phyloP scores from a whole-genome alignment of 75 land plant species.

The Selaginella moellendorffii region DNA sequence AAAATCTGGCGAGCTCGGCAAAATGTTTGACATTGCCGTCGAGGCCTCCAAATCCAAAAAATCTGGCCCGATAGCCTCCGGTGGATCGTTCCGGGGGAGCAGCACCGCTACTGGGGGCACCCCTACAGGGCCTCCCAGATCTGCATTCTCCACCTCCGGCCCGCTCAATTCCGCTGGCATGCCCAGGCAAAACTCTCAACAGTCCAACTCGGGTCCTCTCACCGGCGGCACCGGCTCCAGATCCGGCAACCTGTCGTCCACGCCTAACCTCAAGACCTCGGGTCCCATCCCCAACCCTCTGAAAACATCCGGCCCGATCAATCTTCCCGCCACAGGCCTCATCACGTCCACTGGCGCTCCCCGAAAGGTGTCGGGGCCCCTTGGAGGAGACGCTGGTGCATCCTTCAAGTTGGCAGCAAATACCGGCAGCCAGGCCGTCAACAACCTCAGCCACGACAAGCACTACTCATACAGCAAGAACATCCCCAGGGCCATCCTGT shows the following conservation, averaged over 20 bases:
- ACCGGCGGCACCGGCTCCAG: constrained; percentile 1
- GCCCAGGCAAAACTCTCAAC: background rate
- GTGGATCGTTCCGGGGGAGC: constrained; percentile 24
- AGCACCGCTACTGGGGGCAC: constrained; percentile 27
- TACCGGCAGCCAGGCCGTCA: constrained; percentile 6
- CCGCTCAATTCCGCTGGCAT: background rate
- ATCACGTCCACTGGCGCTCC: background rate
- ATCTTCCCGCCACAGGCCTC: background rate
- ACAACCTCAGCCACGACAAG: constrained; percentile 2
- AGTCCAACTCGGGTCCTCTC: constrained; percentile 1
- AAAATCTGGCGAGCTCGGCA: constrained; percentile 61
- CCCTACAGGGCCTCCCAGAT: background rate
- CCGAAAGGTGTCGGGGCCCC: background rate
- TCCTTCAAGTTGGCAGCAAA: background rate
- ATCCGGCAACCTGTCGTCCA: background rate
- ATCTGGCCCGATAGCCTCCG: constrained; percentile 7
- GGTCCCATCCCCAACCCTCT: background rate
- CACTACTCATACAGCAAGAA: background rate
- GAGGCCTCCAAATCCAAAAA: constrained; percentile 17
- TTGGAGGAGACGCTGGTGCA: background rate
- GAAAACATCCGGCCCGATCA: background rate
- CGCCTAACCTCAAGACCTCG: background rate
- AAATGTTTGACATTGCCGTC: constrained; percentile 52
- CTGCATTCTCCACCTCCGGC: background rate
- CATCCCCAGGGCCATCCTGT: constrained; percentile 1